A percentile compares a stretch with the other conserved stretches of the same genome.
These are phyloP conservation scores for Trichosporon sp. DNA, from an alignment of 1,284 basidiomycete species.

Conservation along the genomic window DNA sequence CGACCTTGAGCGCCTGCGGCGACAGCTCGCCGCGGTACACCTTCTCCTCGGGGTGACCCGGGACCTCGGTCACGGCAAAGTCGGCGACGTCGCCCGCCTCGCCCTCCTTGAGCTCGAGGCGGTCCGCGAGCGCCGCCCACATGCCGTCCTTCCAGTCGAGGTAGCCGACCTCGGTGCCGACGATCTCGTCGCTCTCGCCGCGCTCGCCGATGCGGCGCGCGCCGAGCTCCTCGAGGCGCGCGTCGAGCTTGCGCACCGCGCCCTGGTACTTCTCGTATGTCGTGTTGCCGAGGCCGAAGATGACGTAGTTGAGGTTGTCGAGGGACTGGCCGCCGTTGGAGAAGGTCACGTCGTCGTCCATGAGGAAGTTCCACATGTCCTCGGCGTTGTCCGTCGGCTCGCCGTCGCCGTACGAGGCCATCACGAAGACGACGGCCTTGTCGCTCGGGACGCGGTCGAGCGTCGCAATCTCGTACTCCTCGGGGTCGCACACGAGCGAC, in stretches of 20 bases:
- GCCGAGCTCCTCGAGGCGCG: conserved; percentile 69
- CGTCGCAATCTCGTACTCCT: conserved; percentile 96
- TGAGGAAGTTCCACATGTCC: conserved; percentile 82
- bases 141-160: conserved; percentile 98
- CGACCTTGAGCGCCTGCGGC: conserved; percentile 65
- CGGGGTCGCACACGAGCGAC: conserved; percentile 88
- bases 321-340: conserved; percentile 63
- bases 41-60: conserved; percentile 67
- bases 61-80: conserved; percentile 82
- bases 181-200: conserved; percentile 97
- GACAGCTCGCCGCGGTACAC: conserved; percentile 88
- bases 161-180: conserved; percentile 99
- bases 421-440: conserved; percentile 75
- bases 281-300: conserved; percentile 90
- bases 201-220: conserved; percentile 79
- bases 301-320: conserved; percentile 84
- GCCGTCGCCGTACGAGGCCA: conserved; percentile 98
- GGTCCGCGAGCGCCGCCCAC: conserved; percentile 80
- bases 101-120: conserved; percentile 86
- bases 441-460: conserved; percentile 84
- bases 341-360: conserved; percentile 81
- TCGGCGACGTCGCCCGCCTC: conserved; percentile 89
- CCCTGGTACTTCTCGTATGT: conserved; percentile 96
- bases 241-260: conserved; percentile 76
- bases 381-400: conserved; percentile 98